phyloP scores from a whole-genome alignment of 441 rosid species.

The Capsella rubella region DNA sequence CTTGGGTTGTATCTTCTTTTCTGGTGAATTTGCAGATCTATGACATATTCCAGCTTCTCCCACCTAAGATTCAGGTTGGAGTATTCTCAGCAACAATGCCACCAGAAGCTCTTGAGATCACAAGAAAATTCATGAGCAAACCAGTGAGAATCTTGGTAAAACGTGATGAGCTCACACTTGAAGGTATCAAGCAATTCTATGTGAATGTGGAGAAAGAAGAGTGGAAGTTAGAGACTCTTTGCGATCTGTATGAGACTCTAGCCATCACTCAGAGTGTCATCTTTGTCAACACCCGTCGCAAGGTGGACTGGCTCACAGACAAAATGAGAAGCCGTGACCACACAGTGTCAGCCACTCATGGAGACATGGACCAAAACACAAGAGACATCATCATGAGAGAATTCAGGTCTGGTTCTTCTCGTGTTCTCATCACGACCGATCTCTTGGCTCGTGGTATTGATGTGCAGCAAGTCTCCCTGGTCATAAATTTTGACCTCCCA shows the following conservation, averaged over 20 bases:
- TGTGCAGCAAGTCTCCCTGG: constrained; percentile 50
- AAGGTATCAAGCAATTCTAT: constrained; percentile 74
- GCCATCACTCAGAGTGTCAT: constrained; percentile 53
- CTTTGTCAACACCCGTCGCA: constrained; percentile 49
- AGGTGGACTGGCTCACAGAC: constrained; percentile 52
- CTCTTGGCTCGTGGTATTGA: constrained; percentile 53
- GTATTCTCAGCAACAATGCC: constrained; percentile 53
- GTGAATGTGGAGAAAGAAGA: constrained; percentile 83
- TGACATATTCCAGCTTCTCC: constrained; percentile 52
- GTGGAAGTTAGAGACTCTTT: constrained; percentile 84
- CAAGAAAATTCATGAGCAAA: constrained; percentile 69
- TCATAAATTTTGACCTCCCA: constrained; percentile 48
- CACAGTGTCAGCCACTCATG: constrained; percentile 49
- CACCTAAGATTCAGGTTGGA: constrained; percentile 49
- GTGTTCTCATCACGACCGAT: constrained; percentile 49
- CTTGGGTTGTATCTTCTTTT: background rate
- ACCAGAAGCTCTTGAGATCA: constrained; percentile 61
- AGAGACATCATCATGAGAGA: constrained; percentile 52
- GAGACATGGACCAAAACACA: constrained; percentile 54
- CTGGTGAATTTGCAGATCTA: constrained; percentile 41
- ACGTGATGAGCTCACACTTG: constrained; percentile 64
- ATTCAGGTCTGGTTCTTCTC: constrained; percentile 50
- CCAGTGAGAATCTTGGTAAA: constrained; percentile 51
- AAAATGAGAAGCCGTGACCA: constrained; percentile 52
- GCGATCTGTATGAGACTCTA: constrained; percentile 78